phyloP scores from a whole-genome alignment of 1,284 basidiomycete species.

The Meripilus lineatus region DNA sequence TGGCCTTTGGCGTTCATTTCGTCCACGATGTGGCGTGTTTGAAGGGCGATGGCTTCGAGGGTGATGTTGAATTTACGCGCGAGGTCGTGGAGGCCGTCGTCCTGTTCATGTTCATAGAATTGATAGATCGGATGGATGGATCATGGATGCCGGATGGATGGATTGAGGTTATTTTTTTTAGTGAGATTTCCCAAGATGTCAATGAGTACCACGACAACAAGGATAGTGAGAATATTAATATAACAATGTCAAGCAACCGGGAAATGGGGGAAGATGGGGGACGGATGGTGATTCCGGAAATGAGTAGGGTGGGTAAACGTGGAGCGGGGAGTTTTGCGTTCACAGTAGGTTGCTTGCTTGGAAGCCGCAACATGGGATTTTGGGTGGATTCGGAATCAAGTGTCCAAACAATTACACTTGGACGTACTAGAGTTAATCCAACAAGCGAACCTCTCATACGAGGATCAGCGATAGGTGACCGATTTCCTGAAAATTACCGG shows the following conservation, averaged over 20 bases:
- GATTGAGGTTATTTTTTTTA: too few species aligned
- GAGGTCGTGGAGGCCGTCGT: conserved; percentile 76
- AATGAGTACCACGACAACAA: too few species aligned
- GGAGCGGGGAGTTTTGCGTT: too few species aligned
- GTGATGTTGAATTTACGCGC: conserved; percentile 90
- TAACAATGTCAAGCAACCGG: too few species aligned
- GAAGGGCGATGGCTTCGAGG: conserved; percentile 91
- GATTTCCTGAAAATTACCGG: conserved; percentile 69
- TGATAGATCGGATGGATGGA: not conserved
- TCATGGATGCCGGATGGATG: not conserved
- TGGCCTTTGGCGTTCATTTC: conserved; percentile 89
- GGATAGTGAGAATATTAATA: too few species aligned
- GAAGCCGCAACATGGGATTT: not conserved
- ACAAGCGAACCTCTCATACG: conserved; percentile 90
- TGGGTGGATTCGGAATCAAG: not conserved
- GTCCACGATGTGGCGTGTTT: conserved; percentile 93
- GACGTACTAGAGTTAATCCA: conserved; percentile 72
- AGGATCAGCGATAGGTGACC: conserved; percentile 93
- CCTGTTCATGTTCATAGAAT: conserved; percentile 34
- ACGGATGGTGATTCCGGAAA: too few species aligned
- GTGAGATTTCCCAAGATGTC: too few species aligned
- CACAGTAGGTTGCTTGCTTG: too few species aligned
- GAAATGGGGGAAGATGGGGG: too few species aligned
- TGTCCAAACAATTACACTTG: not conserved
- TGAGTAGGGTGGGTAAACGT: too few species aligned